These are phyloP conservation scores for Chlorella sp. DNA, from an alignment of 139 green algal genomes.

Conservation along the genomic window DNA sequence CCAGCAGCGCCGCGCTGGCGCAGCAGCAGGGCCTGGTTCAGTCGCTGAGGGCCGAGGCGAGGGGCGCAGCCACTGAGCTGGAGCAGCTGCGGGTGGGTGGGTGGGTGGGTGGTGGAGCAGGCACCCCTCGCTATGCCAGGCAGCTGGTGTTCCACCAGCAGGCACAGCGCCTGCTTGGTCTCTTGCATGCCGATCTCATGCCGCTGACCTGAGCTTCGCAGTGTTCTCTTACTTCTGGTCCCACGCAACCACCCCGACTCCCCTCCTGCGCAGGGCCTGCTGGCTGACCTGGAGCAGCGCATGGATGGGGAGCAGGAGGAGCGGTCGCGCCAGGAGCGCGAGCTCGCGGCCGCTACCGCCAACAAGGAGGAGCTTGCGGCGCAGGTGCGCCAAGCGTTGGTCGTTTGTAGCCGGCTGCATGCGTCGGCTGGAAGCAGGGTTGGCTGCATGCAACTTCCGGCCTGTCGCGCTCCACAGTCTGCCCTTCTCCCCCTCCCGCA, in stretches of 20 bases:
- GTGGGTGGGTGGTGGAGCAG: neutral
- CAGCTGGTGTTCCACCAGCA: too few relatives aligned
- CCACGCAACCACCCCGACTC: too few relatives aligned
- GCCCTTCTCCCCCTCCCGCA: neutral
- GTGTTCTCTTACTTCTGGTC: too few relatives aligned
- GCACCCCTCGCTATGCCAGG: too few relatives aligned
- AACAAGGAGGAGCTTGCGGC: neutral
- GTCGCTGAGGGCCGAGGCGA: too few relatives aligned
- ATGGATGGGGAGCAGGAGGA: neutral
- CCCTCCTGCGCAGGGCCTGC: neutral
- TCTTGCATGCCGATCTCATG: too few relatives aligned
- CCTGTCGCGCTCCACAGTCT: neutral
- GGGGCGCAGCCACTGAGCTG: neutral
- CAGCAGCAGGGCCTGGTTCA: neutral
- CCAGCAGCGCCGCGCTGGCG: neutral
- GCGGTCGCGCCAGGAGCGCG: neutral
- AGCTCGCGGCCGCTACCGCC: neutral
- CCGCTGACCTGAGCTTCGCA: too few relatives aligned
- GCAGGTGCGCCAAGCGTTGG: too few relatives aligned
- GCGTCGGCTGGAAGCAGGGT: too few relatives aligned
- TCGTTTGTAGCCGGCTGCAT: too few relatives aligned
- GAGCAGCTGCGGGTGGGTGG: neutral
- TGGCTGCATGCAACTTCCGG: too few relatives aligned
- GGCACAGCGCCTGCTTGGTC: too few relatives aligned
- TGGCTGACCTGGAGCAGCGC: neutral